These are phyloP conservation scores for Yarrowia sp. DNA, from an alignment of 805 yeast species.

Conservation along the genomic window DNA sequence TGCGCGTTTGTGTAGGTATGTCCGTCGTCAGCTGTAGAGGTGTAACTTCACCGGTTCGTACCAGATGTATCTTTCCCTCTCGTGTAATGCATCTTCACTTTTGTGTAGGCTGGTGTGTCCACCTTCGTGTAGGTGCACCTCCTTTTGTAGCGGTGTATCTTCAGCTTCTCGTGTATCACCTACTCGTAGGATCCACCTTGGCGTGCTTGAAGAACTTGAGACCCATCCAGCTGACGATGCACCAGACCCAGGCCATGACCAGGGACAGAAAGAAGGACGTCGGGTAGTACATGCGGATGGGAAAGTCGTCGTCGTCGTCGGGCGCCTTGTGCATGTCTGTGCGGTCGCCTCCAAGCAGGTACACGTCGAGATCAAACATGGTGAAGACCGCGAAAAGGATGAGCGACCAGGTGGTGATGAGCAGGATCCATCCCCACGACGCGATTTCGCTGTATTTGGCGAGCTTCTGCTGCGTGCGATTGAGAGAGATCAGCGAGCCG, in stretches of 20 bases:
- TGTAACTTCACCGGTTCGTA: no score
- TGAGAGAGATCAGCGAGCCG: background rate
- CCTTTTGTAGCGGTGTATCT: no score
- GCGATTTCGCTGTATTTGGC: conserved; percentile 8
- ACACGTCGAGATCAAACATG: conserved; percentile 17
- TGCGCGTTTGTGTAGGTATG: no score
- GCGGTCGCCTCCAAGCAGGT: conserved; percentile 27
- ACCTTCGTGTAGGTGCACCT: no score
- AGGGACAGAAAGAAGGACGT: conserved; percentile 40
- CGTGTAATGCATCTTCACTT: no score
- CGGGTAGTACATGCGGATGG: conserved; percentile 43
- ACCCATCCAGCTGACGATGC: conserved; percentile 72
- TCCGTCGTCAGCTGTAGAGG: no score
- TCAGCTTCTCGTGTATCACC: no score
- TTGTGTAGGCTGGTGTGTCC: background rate
- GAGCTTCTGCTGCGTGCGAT: conserved; percentile 15
- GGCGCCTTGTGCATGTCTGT: conserved; percentile 27
- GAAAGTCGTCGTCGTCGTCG: conserved; percentile 40
- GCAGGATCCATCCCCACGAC: conserved; percentile 26
- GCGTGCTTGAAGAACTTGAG: conserved; percentile 78
- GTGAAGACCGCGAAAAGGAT: conserved; percentile 26
- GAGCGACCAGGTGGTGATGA: conserved; percentile 28
- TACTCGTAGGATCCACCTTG: conserved; percentile 46
- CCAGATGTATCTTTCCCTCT: no score
- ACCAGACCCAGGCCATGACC: conserved; percentile 61